Percentiles rank a stretch among this genome's conserved stretches.
These are phyloP conservation scores for Trichoderma endophyticum DNA, from an alignment of 2,329 filamentous ascomycete genomes.

Conservation along the genomic window DNA sequence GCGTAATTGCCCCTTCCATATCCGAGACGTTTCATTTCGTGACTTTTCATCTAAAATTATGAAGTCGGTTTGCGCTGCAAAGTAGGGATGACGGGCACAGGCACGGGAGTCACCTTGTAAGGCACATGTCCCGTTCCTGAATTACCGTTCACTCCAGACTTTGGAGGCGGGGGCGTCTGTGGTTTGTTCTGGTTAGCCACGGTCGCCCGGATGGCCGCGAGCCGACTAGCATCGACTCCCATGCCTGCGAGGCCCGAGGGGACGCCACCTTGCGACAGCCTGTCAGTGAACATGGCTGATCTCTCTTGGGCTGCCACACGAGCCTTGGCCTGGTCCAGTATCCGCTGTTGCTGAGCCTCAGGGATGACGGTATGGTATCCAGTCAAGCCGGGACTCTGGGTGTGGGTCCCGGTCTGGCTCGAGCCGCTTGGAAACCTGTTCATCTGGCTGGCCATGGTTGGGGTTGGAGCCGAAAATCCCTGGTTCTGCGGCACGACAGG, in stretches of 20 bases:
- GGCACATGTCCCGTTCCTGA: slow-evolving; percentile 32
- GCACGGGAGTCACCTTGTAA: slow-evolving; percentile 44
- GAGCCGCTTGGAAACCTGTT: slow-evolving; percentile 35
- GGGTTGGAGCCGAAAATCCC: slow-evolving; percentile 33
- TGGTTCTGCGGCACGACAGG: slow-evolving; percentile 36
- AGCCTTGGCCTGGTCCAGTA: slow-evolving; percentile 50
- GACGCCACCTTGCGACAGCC: slow-evolving; percentile 47
- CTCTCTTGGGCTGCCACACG: slow-evolving; percentile 45
- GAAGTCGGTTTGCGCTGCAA: slow-evolving; percentile 26
- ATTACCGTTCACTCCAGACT: slow-evolving; percentile 35
- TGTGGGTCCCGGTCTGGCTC: slow-evolving; percentile 29
- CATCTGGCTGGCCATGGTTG: slow-evolving; percentile 30
- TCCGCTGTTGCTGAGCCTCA: slow-evolving; percentile 48
- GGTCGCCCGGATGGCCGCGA: slow-evolving; percentile 37
- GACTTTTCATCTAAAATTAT: slow-evolving; percentile 3
- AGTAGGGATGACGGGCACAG: slow-evolving; percentile 42
- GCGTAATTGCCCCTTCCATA: background rate
- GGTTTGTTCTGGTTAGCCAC: slow-evolving; percentile 37
- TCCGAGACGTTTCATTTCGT: background rate
- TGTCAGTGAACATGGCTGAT: slow-evolving; percentile 40
- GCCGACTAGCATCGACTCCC: slow-evolving; percentile 32
- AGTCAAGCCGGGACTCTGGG: slow-evolving; percentile 38
- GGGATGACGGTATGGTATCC: slow-evolving; percentile 50
- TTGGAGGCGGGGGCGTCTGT: slow-evolving; percentile 34
- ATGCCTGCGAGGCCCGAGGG: slow-evolving; percentile 37